Percentiles rank a stretch among this genome's conserved stretches.
phyloP scores from a whole-genome alignment of 2,329 filamentous ascomycete species.

The Camillea tinctor region DNA sequence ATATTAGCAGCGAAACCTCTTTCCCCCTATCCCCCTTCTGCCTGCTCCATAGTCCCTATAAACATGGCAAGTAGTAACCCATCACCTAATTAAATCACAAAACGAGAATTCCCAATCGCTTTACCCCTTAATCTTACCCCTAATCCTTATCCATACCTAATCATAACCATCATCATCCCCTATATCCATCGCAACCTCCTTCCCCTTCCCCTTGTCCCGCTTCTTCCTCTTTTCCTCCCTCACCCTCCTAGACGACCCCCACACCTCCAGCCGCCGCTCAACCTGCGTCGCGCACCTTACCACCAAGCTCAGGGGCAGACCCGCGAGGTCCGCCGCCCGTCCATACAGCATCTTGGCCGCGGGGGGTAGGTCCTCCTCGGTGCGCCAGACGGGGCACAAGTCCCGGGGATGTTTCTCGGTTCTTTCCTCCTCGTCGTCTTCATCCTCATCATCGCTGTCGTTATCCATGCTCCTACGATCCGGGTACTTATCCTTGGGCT shows the following conservation, averaged over 20 bases:
- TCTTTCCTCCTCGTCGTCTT: conserved; percentile 12
- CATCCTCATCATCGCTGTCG: background rate
- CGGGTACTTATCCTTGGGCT: conserved; percentile 2
- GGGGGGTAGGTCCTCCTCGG: conserved; percentile 41
- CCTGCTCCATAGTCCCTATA: no score
- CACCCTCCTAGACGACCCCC: conserved; percentile 29
- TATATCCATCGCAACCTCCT: conserved; percentile 9
- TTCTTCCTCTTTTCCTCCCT: conserved; percentile 15
- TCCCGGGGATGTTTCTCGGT: conserved; percentile 26
- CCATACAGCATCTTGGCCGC: conserved; percentile 42
- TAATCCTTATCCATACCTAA: background rate
- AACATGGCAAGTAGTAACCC: no score
- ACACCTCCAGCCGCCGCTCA: conserved; percentile 36
- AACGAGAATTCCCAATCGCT: background rate
- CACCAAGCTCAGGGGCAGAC: conserved; percentile 35
- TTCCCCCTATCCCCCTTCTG: no score
- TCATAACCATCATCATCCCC: conserved; percentile 4
- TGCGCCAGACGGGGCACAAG: conserved; percentile 35
- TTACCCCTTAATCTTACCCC: background rate
- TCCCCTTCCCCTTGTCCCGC: conserved; percentile 22
- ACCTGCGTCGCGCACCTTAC: conserved; percentile 37
- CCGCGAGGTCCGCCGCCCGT: conserved; percentile 39
- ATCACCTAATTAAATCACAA: no score
- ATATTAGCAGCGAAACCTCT: no score
- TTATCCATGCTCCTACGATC: no score